These are phyloP conservation scores for Mallotus repandus DNA, from an alignment of 441 rosid species.

Conservation along the genomic window DNA sequence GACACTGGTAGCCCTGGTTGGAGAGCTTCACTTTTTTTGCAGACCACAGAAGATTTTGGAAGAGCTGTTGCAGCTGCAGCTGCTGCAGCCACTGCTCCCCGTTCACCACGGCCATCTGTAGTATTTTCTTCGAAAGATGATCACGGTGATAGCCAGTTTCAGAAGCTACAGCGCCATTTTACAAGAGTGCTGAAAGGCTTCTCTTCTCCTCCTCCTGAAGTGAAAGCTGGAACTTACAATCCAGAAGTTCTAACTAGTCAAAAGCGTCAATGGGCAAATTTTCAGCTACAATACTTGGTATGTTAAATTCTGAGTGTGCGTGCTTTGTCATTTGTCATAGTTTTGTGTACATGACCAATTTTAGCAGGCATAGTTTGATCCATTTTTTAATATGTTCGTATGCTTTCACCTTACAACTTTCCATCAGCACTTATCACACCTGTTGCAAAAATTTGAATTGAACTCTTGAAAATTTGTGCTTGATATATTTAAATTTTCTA, in stretches of 20 bases:
- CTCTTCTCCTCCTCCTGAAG: slow-evolving; percentile 61
- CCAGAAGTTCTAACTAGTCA: slow-evolving; percentile 96
- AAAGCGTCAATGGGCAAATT: slow-evolving; percentile 94
- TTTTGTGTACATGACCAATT: background rate
- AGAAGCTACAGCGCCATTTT: slow-evolving; percentile 70
- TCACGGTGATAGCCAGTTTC: slow-evolving; percentile 56
- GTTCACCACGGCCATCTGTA: slow-evolving; percentile 77
- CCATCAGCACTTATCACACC: background rate
- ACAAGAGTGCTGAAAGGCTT: slow-evolving; percentile 67
- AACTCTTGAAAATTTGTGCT: background rate
- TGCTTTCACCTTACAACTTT: background rate
- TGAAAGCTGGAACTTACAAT: slow-evolving; percentile 56
- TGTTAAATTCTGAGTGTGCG: slow-evolving; percentile 19
- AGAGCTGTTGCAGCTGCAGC: slow-evolving; percentile 75
- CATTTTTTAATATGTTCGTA: background rate
- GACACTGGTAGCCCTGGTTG: slow-evolving; percentile 82
- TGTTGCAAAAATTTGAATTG: background rate
- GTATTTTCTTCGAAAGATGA: slow-evolving; percentile 74
- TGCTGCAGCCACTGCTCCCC: slow-evolving; percentile 63
- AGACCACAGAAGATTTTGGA: slow-evolving; percentile 79
- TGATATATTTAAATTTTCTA: background rate
- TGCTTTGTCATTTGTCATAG: background rate
- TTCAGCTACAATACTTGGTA: slow-evolving; percentile 88
- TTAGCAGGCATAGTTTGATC: background rate
- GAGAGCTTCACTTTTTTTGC: slow-evolving; percentile 73